Evolutionary conservation across 371 early-diverging fungal species (phyloP), one percentile per base, ranked within the genome.

Genomic region (Parasitella parasitica): DNA sequence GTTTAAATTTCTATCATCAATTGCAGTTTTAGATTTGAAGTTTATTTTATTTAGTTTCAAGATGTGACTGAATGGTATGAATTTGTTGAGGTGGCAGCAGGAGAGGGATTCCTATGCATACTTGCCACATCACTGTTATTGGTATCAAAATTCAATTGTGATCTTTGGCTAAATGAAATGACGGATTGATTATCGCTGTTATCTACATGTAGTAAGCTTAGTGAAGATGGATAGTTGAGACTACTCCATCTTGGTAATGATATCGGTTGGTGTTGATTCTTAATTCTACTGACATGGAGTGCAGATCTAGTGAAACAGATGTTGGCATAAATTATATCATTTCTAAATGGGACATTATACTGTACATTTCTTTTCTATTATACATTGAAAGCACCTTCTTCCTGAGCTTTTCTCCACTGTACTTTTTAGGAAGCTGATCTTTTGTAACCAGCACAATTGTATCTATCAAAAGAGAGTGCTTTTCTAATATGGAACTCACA

Each of bases 381-480:
- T 72, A 72, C 41, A 70, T 61, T 6, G 55, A 57, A 15, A 76
- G 73, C 59, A 75, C 75, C 46, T 76, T 71, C 35, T 76, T 72
- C 26, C 87, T 65, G 54, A 74, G 72, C 43, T 83, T 82, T 49
- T 87, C 84, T 12, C 82, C 82, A 38, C 73, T 70, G 11, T 77
- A 59, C 32, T 80, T 82, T 61, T 82, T 81, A 26, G 89, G 83
- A 62, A 93, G 57, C 7, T 81, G 74, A 35, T 81, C 82, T 48
- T 76, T 75, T 26, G 75, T 75, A 8, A 90, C 79, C 59, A 91
- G 75, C 4, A 87, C 84, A 28, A 93, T 78, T 24, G 83, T 83
- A 68, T 90, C 89, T 0, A 90, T 69, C 38, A 90, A 61, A 57
- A 92, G 82, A 51, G 80, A 79, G 71, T 92, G 91, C 32, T 84